Conservation (phyloP, 2,329 filamentous ascomycete species). For the Curvularia verruculosa region DNA sequence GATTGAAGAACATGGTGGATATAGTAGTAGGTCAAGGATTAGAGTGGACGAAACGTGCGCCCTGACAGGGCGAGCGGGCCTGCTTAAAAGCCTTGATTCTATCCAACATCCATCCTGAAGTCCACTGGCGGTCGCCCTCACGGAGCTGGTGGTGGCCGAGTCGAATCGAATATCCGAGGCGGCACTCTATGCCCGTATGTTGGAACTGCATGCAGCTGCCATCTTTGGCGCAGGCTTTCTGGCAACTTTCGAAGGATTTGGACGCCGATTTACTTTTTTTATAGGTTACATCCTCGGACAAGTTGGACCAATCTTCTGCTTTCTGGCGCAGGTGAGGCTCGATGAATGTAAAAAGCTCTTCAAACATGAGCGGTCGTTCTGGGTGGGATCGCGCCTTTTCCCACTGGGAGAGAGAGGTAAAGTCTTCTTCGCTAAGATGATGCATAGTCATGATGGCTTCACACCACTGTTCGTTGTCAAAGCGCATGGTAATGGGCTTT, state of each 20-base stretch:
- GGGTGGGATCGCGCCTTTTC: conserved; percentile 32
- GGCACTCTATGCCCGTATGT: conserved; percentile 38
- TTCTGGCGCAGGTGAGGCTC: conserved; percentile 34
- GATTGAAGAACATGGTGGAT: neutral
- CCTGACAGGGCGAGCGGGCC: conserved; percentile 36
- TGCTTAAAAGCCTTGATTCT: conserved; percentile 41
- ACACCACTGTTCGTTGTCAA: conserved; percentile 52
- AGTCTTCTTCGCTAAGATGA: conserved; percentile 40
- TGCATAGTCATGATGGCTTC: conserved; percentile 51
- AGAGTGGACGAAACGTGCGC: conserved; percentile 44
- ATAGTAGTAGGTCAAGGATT: conserved; percentile 33
- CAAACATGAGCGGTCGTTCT: conserved; percentile 39
- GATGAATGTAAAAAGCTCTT: conserved; percentile 42
- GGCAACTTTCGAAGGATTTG: conserved; percentile 39
- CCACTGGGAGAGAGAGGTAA: conserved; percentile 36
- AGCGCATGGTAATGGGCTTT: conserved; percentile 48
- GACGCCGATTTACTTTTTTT: conserved; percentile 24
- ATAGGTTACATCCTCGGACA: conserved; percentile 38
- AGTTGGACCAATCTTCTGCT: conserved; percentile 43
- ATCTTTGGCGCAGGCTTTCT: conserved; percentile 37
- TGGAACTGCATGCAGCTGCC: conserved; percentile 43
- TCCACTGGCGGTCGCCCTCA: conserved; percentile 30
- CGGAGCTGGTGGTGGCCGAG: conserved; percentile 36
- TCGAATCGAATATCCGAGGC: conserved; percentile 35
- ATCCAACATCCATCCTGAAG: conserved; percentile 42